Evolutionary conservation across 306 rosid genomes (phyloP), one percentile per base, ranked within the genome.

Genomic region (Senna tora): DNA sequence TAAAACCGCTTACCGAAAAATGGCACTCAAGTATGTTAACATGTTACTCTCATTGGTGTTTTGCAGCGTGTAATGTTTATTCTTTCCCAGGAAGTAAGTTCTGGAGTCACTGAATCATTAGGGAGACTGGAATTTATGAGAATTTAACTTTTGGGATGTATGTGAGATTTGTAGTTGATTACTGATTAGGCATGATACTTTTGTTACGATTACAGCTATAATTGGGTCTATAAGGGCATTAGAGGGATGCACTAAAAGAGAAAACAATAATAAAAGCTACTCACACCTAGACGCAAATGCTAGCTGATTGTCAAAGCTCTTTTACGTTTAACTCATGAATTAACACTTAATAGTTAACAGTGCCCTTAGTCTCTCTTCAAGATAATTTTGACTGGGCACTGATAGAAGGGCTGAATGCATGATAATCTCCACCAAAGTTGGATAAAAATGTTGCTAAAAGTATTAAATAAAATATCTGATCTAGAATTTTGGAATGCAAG

Each of bases 1-100:
- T 82, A 95, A 92, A 74, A 77, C 87, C 59, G 99, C 97, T 28
- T 91, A 88, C 78, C 83, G 99, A n/a, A 90, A 83, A 85, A 78
- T 89, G 96, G 97, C 99, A 3, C 99, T 95, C 77, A 95, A 84
- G 99, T 95, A 90, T 46, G 91, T 73, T 77, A 5, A 9, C 25
- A 15, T 43, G 56, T 28, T 51, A 46, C 52, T 74, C 21, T 25
- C 49, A 0, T 13, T 54, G 4, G 6, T 45, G 13, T 11, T 45
- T 70, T 32, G 3, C 30, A 20, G 19, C 21, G 34, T 69, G 47
- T 53, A 10, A 59, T 7, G 65, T 59, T 47, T 12, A 21, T 43
- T 49, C 62, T 59, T 59, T 39, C 38, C 14, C 21, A 28, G 47
- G 46, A 7, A 68, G 43, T 47, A 63, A 54, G 32, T 9, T 54